A percentile compares a stretch with the other conserved stretches of the same genome.
Evolutionary conservation across 2,329 filamentous ascomycete species (phyloP).

Genomic region (Chaetomium sp.): DNA sequence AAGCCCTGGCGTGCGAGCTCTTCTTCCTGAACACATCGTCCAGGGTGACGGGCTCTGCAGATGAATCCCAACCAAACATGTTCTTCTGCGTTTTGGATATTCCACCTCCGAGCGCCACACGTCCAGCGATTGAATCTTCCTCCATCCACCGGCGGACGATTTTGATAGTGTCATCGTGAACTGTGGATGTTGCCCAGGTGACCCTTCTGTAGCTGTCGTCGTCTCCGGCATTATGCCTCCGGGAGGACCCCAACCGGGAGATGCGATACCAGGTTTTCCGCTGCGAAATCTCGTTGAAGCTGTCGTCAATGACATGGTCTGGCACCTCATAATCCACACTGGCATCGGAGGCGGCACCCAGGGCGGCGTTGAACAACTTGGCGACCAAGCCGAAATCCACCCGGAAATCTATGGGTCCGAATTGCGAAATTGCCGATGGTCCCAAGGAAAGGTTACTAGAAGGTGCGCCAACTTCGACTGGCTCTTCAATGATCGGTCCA

Average conservation of each 20-base stretch:
- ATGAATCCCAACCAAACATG: constrained; percentile 64
- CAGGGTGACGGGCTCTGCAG: constrained; percentile 54
- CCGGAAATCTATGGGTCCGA: constrained; percentile 32
- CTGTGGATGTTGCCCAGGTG: constrained; percentile 58
- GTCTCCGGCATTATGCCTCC: constrained; percentile 58
- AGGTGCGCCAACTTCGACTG: neutral
- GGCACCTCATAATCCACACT: constrained; percentile 42
- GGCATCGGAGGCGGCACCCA: constrained; percentile 37
- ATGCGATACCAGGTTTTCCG: constrained; percentile 68
- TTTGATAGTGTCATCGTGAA: constrained; percentile 57
- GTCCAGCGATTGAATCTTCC: constrained; percentile 61
- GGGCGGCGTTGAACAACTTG: constrained; percentile 42
- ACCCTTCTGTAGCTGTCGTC: constrained; percentile 62
- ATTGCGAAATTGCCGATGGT: constrained; percentile 37
- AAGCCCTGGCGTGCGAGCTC: constrained; percentile 36
- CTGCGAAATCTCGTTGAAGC: constrained; percentile 57
- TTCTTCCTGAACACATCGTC: constrained; percentile 48
- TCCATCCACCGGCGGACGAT: constrained; percentile 68
- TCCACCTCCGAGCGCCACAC: constrained; percentile 48
- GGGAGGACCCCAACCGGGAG: constrained; percentile 60
- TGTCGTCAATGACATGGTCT: constrained; percentile 54
- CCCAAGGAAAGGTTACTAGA: constrained; percentile 5
- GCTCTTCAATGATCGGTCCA: neutral
- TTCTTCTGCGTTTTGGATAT: constrained; percentile 49
- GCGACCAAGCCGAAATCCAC: constrained; percentile 25